These are phyloP conservation scores for Pythium coloratum DNA, from an alignment of 352 stramenopile species.

Conservation along the genomic window DNA sequence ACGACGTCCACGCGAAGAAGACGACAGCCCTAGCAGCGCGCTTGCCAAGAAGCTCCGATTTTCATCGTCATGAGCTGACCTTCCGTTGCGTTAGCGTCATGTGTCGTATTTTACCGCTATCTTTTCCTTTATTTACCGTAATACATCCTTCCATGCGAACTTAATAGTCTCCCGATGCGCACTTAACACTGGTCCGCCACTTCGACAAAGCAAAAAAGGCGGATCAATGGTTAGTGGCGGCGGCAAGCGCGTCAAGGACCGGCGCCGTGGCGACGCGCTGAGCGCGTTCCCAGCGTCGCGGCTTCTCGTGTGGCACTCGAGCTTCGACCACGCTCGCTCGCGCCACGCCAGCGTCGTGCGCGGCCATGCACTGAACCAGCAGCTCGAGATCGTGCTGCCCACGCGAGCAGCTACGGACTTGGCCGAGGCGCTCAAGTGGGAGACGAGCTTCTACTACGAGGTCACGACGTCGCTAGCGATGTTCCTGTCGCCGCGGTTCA, in stretches of 20 bases:
- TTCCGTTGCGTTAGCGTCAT: too few species aligned
- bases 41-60: too few species aligned
- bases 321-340: slow-evolving; percentile 41
- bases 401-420: slow-evolving; percentile 29
- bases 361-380: slow-evolving; percentile 60
- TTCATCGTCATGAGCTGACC: too few species aligned
- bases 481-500: slow-evolving; percentile 62
- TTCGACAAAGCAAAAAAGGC: background rate
- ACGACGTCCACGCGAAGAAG: too few species aligned
- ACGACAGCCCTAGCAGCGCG: too few species aligned
- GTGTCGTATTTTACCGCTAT: too few species aligned
- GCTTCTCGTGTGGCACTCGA: slow-evolving; percentile 69
- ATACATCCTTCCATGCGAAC: too few species aligned
- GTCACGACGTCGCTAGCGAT: slow-evolving; percentile 47
- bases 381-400: slow-evolving; percentile 70
- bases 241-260: slow-evolving; percentile 41
- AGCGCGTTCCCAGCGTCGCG: slow-evolving; percentile 37
- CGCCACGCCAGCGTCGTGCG: slow-evolving; percentile 46
- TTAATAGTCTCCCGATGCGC: too few species aligned
- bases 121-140: too few species aligned
- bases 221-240: slow-evolving; percentile 67
- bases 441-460: slow-evolving; percentile 85
- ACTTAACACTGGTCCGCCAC: background rate
- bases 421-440: slow-evolving; percentile 65
- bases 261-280: slow-evolving; percentile 17